phyloP scores from a whole-genome alignment of 768 basidiomycete species.

The Strobilomyces dryophilus region DNA sequence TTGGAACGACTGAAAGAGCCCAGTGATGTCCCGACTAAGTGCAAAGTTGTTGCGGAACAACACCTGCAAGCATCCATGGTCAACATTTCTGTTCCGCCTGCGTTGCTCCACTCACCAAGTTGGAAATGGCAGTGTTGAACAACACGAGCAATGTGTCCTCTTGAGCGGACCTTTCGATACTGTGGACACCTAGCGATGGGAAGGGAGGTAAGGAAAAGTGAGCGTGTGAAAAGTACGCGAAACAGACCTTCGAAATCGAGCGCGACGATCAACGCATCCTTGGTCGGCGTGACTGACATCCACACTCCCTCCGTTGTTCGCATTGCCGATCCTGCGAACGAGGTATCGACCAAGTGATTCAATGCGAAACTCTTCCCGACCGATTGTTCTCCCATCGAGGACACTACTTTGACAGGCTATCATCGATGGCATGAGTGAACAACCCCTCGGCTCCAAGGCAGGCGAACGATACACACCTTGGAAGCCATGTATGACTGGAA shows the following conservation, averaged over 20 bases:
- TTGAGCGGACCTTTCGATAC: slow-evolving; percentile 59
- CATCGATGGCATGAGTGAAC: slow-evolving; percentile 28
- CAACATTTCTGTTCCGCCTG: not conserved
- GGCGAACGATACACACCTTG: slow-evolving; percentile 34
- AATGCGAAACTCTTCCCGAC: slow-evolving; percentile 42
- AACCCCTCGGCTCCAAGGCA: fast-evolving
- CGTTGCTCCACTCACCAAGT: slow-evolving; percentile 45
- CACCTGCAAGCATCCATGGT: slow-evolving; percentile 35
- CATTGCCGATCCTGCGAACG: slow-evolving; percentile 61
- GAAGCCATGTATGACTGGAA: slow-evolving; percentile 58
- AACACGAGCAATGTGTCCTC: slow-evolving; percentile 63
- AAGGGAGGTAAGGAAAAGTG: not conserved
- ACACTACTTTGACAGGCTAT: slow-evolving; percentile 61
- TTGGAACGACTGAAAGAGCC: slow-evolving; percentile 60
- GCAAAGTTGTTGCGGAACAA: slow-evolving; percentile 66
- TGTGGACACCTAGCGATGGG: slow-evolving; percentile 44
- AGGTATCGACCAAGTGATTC: slow-evolving; percentile 58
- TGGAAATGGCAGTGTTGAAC: slow-evolving; percentile 64
- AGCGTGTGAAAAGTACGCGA: not conserved
- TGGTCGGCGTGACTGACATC: slow-evolving; percentile 62
- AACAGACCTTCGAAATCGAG: slow-evolving; percentile 57
- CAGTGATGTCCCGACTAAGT: slow-evolving; percentile 53
- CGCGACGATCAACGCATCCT: slow-evolving; percentile 49
- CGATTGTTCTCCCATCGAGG: slow-evolving; percentile 67
- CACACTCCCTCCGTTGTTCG: slow-evolving; percentile 63